Conservation (phyloP, 352 stramenopile genomes). For the Globisporangium spinosum region DNA sequence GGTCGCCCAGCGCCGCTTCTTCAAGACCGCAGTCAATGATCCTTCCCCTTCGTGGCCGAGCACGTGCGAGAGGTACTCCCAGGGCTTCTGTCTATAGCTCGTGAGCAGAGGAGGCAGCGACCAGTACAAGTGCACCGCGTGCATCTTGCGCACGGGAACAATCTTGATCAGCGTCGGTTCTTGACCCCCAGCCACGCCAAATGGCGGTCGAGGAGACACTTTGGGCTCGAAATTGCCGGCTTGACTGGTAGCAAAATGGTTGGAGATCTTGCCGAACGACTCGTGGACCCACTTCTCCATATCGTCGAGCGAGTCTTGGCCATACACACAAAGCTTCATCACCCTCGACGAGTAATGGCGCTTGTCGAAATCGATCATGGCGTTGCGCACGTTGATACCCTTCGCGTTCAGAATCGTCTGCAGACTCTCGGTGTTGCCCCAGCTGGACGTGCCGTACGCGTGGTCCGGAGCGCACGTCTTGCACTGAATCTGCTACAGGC, state of each 20-base stretch:
- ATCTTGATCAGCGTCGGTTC: conserved; percentile 34
- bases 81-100: conserved; percentile 47
- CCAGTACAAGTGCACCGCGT: conserved; percentile 49
- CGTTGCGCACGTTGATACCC: conserved; percentile 45
- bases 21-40: conserved; percentile 40
- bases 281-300: conserved; percentile 52
- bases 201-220: conserved; percentile 17
- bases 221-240: background rate
- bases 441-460: conserved; percentile 74
- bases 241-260: background rate
- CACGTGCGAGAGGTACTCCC: conserved; percentile 43
- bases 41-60: conserved; percentile 51
- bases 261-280: conserved; percentile 46
- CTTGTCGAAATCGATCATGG: conserved; percentile 55
- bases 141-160: conserved; percentile 42
- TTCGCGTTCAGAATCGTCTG: conserved; percentile 28
- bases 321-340: conserved; percentile 78
- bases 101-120: conserved; percentile 39
- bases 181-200: conserved; percentile 29
- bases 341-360: conserved; percentile 48
- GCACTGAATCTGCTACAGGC: conserved; percentile 71
- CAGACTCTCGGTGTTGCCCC: conserved; percentile 70
- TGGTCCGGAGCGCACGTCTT: conserved; percentile 43
- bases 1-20: conserved; percentile 36
- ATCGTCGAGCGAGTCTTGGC: conserved; percentile 49